These are phyloP conservation scores for Didymella arachidicola DNA, from an alignment of 2,329 filamentous ascomycete species.

Conservation along the genomic window DNA sequence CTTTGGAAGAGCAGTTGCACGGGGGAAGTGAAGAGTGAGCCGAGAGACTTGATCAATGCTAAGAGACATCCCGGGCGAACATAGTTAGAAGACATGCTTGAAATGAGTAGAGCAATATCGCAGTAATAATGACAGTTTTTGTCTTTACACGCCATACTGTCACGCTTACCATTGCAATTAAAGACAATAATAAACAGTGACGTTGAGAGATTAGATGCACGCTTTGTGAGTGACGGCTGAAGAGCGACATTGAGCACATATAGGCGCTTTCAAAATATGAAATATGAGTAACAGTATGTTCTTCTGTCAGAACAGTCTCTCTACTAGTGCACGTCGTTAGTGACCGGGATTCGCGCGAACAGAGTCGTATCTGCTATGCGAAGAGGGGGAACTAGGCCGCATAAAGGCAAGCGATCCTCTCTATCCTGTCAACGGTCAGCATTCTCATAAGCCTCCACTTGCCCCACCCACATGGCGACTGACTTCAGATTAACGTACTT, in stretches of 20 bases:
- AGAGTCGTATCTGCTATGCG: neutral
- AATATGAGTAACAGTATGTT: neutral
- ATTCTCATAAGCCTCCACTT: neutral
- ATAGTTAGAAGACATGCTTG: too few species aligned
- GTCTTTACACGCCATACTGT: neutral
- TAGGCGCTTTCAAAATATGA: neutral
- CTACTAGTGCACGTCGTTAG: neutral
- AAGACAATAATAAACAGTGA: neutral
- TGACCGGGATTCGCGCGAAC: neutral
- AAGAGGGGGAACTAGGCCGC: neutral
- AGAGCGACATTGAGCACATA: neutral
- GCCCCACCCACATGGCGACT: neutral
- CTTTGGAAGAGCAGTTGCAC: neutral
- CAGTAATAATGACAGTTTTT: too few species aligned
- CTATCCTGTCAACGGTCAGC: neutral
- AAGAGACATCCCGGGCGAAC: too few species aligned
- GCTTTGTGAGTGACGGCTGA: neutral
- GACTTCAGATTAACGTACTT: neutral
- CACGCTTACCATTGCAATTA: neutral
- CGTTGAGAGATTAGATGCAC: neutral
- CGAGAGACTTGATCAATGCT: neutral
- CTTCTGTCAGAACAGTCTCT: neutral
- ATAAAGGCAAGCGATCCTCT: neutral
- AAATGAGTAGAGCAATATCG: too few species aligned
- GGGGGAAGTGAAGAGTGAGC: neutral